A percentile compares a stretch with the other conserved stretches of the same genome.
These are phyloP conservation scores for Lipomyces mesembrius DNA, from an alignment of 805 yeast species.

Conservation along the genomic window DNA sequence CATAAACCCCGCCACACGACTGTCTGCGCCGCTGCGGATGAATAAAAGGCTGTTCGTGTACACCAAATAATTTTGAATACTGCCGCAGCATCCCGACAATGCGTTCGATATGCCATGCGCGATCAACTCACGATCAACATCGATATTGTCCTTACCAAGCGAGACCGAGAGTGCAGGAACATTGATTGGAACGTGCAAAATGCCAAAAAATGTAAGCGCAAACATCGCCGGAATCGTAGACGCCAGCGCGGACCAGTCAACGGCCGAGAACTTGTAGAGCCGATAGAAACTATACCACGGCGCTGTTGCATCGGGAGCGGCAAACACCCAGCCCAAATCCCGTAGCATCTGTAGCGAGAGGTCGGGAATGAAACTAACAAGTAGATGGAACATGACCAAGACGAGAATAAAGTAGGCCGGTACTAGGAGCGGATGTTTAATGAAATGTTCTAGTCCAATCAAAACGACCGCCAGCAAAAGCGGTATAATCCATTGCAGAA, in stretches of 20 bases:
- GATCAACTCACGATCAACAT: slow-evolving; percentile 88
- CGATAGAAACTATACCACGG: slow-evolving; percentile 90
- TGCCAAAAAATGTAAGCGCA: slow-evolving; percentile 94
- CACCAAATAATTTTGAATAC: slow-evolving; percentile 83
- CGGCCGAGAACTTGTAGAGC: slow-evolving; percentile 67
- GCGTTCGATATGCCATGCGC: slow-evolving; percentile 95
- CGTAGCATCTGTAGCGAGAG: slow-evolving; percentile 68
- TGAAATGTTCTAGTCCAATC: slow-evolving; percentile 62
- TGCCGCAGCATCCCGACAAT: slow-evolving; percentile 79
- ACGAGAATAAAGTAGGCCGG: slow-evolving; percentile 76
- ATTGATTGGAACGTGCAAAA: slow-evolving; percentile 94
- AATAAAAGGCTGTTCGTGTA: slow-evolving; percentile 92
- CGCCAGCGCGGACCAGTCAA: slow-evolving; percentile 73
- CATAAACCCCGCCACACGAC: slow-evolving; percentile 85
- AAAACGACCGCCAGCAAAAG: slow-evolving; percentile 63
- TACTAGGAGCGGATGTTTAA: slow-evolving; percentile 68
- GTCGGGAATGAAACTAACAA: slow-evolving; percentile 65
- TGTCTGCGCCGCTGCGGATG: slow-evolving; percentile 93
- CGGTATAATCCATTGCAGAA: slow-evolving; percentile 76
- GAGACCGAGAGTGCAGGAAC: slow-evolving; percentile 97
- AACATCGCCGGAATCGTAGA: slow-evolving; percentile 88
- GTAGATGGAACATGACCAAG: slow-evolving; percentile 68
- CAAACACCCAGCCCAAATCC: slow-evolving; percentile 82
- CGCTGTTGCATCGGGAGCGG: slow-evolving; percentile 61
- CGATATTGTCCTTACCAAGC: slow-evolving; percentile 73